Evolutionary conservation across 2,329 filamentous ascomycete species (phyloP).

Genomic region (Phialophora expanda): DNA sequence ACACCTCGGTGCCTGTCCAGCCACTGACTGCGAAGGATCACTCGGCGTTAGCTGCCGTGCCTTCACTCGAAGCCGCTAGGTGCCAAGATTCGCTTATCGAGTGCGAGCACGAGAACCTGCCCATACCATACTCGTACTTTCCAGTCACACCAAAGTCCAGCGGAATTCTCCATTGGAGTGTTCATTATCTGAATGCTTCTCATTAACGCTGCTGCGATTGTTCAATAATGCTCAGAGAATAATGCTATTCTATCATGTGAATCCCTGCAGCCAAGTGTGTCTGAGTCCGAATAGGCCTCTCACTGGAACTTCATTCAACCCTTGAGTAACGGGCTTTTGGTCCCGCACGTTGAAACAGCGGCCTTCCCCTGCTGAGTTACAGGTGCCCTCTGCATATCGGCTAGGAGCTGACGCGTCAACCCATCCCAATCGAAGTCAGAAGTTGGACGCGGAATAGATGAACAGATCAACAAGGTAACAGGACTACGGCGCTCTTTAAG

Average conservation of each 20-base stretch:
- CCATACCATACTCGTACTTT: background rate
- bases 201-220: background rate
- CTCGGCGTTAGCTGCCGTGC: slow-evolving; percentile 4
- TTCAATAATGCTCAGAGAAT: background rate
- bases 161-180: too few relatives aligned
- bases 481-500: background rate
- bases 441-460: too few relatives aligned
- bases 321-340: too few relatives aligned
- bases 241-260: background rate
- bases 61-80: background rate
- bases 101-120: background rate
- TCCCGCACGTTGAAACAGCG: too few relatives aligned
- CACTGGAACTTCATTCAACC: background rate
- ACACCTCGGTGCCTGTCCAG: slow-evolving; percentile 2
- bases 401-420: too few relatives aligned
- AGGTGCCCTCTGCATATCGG: too few relatives aligned
- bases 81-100: slow-evolving; percentile 1
- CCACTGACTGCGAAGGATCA: background rate
- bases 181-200: background rate
- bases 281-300: background rate
- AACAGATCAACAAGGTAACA: background rate
- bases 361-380: too few relatives aligned
- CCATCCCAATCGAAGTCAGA: too few relatives aligned
- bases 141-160: background rate
- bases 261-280: background rate